Evolutionary conservation across 164 flowering plant genomes (phyloP).

Genomic region (Liquidambar formosana): DNA sequence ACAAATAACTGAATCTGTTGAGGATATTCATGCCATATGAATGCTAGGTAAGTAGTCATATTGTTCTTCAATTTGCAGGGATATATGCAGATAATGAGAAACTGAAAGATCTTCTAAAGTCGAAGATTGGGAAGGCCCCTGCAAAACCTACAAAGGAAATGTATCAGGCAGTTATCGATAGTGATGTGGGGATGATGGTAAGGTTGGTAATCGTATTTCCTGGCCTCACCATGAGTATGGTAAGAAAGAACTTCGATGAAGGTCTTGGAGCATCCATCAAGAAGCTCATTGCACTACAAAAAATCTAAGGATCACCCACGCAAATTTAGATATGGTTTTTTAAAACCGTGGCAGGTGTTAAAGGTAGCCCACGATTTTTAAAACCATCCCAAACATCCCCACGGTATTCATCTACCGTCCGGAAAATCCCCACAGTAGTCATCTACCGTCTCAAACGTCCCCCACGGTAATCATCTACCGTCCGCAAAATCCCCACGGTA

Average conservation of each 20-base stretch:
- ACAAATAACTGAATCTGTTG: not conserved
- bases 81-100: constrained; percentile 55
- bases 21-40: not conserved
- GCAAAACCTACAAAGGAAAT: constrained; percentile 54
- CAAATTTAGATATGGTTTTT: too few relatives aligned
- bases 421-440: too few relatives aligned
- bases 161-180: constrained; percentile 56
- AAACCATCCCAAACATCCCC: too few relatives aligned
- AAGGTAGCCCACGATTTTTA: too few relatives aligned
- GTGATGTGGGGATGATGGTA: constrained; percentile 51
- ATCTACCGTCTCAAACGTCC: too few relatives aligned
- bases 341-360: too few relatives aligned
- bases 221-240: constrained; percentile 55
- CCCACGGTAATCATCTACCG: too few relatives aligned
- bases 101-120: constrained; percentile 42
- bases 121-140: constrained; percentile 52
- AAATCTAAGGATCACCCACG: too few relatives aligned
- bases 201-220: constrained; percentile 51
- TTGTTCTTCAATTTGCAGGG: constrained; percentile 32
- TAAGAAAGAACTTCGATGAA: constrained; percentile 56
- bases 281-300: too few relatives aligned
- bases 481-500: too few relatives aligned
- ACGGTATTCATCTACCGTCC: too few relatives aligned
- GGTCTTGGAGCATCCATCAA: constrained; percentile 56
- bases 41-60: not conserved